Base-by-base conservation (phyloP, 163 green algal species). In the Chlorella variabilis region DNA sequence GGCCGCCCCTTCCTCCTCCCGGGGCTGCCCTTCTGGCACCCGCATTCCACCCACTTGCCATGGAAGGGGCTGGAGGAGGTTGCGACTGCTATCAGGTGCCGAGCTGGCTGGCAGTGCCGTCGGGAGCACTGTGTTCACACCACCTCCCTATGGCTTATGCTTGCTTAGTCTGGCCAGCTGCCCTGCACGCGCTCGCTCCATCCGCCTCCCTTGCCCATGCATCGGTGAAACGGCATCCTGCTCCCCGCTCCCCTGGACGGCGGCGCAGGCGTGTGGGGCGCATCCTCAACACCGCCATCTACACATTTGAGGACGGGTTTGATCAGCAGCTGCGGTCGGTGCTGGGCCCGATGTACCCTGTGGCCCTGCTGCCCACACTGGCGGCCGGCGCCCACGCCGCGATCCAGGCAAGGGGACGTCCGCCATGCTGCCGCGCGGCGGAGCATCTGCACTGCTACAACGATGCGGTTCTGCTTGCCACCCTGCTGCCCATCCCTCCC, bases 271-370 rank as follows among this genome's bases (percentile, higher is more conserved):
- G 73, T 34, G 73, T 80, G 0, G 73, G 54, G 7, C 73, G 73
- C 54, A 54, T 80, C 36, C 73, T 80, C 73, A 80, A 70, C 73
- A 71, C 73, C 5, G 54, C 56, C 6, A 63, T 70, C n/a, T 80
- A 45, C 73, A 61, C 54, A 6, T 66, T 80, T 29, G 33, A 78
- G 31, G 73, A 69, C 56, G 73, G 73, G 25, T 70, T 80, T 25
- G 54, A 70, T 20, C 54, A 69, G 73, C 54, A 80, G 73, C 73
- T 80, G 56, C 4, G n/a, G 4, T 36, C 56, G n/a, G 73, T 39
- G 56, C 56, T 80, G 73, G 73, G 73, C 27, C 54, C 73, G 27
- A 36, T 69, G 27, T 80, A 71, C 56, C 73, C 73, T 0, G 5
- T 17, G 4, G 54, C 38, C 25, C 56, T 80, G 1, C 38, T 80